These are phyloP conservation scores for Gossypium anomalum DNA, from an alignment of 345 rosid genomes.

Conservation along the genomic window DNA sequence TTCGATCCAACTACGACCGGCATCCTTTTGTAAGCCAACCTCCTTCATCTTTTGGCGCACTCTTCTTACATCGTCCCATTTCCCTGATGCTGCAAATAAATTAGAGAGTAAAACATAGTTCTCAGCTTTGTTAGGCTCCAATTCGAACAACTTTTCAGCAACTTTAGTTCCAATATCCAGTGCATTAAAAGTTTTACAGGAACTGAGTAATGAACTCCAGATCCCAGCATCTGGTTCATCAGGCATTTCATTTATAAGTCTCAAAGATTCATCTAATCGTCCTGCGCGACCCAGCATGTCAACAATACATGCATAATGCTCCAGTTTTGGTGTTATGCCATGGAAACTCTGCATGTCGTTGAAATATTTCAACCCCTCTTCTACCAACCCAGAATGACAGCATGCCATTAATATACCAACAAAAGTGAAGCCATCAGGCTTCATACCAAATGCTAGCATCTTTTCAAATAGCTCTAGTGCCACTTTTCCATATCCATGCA, in stretches of 20 bases:
- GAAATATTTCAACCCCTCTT: constrained; percentile 52
- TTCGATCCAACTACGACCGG: constrained; percentile 75
- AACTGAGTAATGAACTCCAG: constrained; percentile 69
- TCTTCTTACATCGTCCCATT: constrained; percentile 55
- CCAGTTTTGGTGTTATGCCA: constrained; percentile 42
- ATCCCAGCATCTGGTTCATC: constrained; percentile 52
- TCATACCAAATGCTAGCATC: constrained; percentile 42
- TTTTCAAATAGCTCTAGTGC: constrained; percentile 54
- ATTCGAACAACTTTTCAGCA: constrained; percentile 41
- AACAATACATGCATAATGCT: constrained; percentile 66
- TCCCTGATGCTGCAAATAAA: constrained; percentile 48
- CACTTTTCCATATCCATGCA: constrained; percentile 50
- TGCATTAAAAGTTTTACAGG: constrained; percentile 44
- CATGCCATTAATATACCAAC: constrained; percentile 58
- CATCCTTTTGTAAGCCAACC: constrained; percentile 49
- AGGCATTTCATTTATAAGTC: constrained; percentile 47
- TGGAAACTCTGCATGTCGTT: constrained; percentile 35
- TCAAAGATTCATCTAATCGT: constrained; percentile 43
- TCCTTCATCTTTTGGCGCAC: constrained; percentile 54
- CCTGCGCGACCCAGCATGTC: constrained; percentile 77
- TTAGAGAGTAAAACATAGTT: constrained; percentile 62
- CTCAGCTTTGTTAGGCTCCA: constrained; percentile 56
- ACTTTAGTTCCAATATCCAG: constrained; percentile 49
- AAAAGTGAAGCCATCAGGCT: constrained; percentile 55
- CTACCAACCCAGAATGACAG: constrained; percentile 48